These are phyloP conservation scores for Russula sp. DNA, from an alignment of 768 basidiomycete genomes.

Conservation along the genomic window DNA sequence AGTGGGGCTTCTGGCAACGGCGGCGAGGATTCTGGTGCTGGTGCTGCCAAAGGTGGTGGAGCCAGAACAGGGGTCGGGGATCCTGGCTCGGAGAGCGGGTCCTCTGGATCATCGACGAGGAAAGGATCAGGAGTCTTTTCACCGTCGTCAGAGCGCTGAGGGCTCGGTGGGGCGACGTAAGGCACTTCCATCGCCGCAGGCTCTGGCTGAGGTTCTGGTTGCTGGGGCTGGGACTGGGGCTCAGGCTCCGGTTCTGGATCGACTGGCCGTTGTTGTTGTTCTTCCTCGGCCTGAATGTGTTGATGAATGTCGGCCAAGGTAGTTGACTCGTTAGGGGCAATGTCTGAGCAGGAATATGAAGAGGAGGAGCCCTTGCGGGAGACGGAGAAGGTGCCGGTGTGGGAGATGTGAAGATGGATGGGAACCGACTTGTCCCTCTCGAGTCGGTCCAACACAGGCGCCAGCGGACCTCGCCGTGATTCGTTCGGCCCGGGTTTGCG, in stretches of 20 bases:
- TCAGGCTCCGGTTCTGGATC: not conserved
- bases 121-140: slow-evolving; percentile 44
- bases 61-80: slow-evolving; percentile 17
- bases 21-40: not conserved
- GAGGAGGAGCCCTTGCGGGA: slow-evolving; percentile 34
- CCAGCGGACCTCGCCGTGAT: slow-evolving; percentile 11
- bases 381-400: slow-evolving; percentile 37
- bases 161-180: not conserved
- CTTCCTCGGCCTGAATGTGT: not conserved
- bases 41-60: slow-evolving; percentile 15
- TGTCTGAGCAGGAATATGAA: slow-evolving; percentile 8
- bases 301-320: not conserved
- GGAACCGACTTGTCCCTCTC: slow-evolving; percentile 19
- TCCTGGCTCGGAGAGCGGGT: slow-evolving; percentile 26
- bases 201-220: not conserved
- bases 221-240: not conserved
- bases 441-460: slow-evolving; percentile 13
- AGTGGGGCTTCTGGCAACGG: slow-evolving; percentile 33
- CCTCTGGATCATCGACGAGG: slow-evolving; percentile 50
- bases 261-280: not conserved
- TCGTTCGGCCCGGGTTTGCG: slow-evolving; percentile 14
- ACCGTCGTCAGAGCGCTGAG: not conserved
- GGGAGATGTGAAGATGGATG: slow-evolving; percentile 26
- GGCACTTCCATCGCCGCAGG: not conserved
- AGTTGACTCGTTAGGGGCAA: slow-evolving; percentile 12